Evolutionary conservation across 192 early-diverging fungal species (phyloP), one percentile per base, ranked within the genome.

Genomic region (Helicostylum pulchrum): DNA sequence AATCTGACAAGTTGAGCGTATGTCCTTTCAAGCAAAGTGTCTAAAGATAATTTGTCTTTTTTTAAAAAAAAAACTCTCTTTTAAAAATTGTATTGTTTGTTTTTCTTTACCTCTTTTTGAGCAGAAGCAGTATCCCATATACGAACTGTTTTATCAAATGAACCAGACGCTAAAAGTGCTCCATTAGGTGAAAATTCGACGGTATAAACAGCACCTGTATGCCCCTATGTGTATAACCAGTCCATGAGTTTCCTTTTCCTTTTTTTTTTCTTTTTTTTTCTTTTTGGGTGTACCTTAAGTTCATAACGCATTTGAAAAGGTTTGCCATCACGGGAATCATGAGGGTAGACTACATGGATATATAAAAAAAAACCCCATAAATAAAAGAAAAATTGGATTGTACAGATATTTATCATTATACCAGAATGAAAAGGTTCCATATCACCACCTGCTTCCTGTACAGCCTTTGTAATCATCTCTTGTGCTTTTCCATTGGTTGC

Each of bases 71-170:
- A 53, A 14, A 43, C 3, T 3, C 6, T 56, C 15, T 20, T 11
- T 43, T 26, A 26, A 26, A 26, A 26, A 26, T 26, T 17, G 11
- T 20, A 34, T 45, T 10, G 26, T 26, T 39, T 5, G 5, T 39
- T 39, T 39, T 39, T 39, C 9, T 39, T 48, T 62, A 89, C 85
- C 78, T 91, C 89, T 67, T 91, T 92, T 53, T 85, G 82, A 1
- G 75, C 76, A 6, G 80, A 70, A 15, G 76, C 67, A 2, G 83
- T 77, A 68, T 96, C 94, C 94, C 94, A 98, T 36, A 98, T 82
- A 53, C 93, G 81, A 36, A 98, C 86, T 7, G 93, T 90, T 74
- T 92, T 91, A 78, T 98, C 96, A 80, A 98, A 96, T 9, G 93
- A 95, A 5, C 94, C 96, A 6, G 94, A 92, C 4, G 90, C 93